A percentile compares a stretch with the other conserved stretches of the same genome.
phyloP scores from a whole-genome alignment of 768 basidiomycete genomes.

The Russula lepida region DNA sequence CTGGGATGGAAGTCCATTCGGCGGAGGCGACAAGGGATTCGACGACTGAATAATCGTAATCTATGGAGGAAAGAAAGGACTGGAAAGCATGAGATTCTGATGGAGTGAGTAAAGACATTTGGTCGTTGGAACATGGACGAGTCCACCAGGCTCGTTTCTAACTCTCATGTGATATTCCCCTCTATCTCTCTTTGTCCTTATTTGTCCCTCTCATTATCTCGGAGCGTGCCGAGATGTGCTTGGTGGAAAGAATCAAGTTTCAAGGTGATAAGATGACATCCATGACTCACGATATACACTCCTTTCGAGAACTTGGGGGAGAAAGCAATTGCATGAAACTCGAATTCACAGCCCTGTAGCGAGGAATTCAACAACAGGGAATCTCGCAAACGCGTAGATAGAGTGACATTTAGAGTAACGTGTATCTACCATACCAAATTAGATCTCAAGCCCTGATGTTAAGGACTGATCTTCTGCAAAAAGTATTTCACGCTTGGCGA shows the following conservation, averaged over 20 bases:
- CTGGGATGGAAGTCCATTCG: constrained; percentile 24
- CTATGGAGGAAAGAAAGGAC: constrained; percentile 21
- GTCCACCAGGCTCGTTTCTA: neutral
- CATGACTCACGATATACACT: constrained; percentile 9
- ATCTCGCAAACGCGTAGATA: neutral
- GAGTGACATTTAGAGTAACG: constrained; percentile 14
- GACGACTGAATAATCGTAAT: constrained; percentile 21
- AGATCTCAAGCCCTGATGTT: neutral
- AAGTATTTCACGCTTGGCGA: too few relatives aligned
- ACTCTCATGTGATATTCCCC: constrained; percentile 17
- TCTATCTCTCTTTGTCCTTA: neutral
- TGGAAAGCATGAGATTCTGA: constrained; percentile 22
- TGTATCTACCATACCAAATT: neutral
- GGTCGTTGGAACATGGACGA: constrained; percentile 14
- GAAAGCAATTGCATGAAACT: constrained; percentile 6
- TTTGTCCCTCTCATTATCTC: constrained; percentile 3
- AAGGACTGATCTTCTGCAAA: neutral
- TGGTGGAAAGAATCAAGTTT: constrained; percentile 9
- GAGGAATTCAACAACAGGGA: constrained; percentile 9
- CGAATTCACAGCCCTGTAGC: constrained; percentile 15
- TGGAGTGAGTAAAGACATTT: constrained; percentile 20
- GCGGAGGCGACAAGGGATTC: constrained; percentile 19
- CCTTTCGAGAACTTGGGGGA: constrained; percentile 4
- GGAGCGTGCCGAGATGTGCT: too few relatives aligned
- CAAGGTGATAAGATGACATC: constrained; percentile 14